Conservation (phyloP, 352 stramenopile species). For the Globisporangium barbulae region DNA sequence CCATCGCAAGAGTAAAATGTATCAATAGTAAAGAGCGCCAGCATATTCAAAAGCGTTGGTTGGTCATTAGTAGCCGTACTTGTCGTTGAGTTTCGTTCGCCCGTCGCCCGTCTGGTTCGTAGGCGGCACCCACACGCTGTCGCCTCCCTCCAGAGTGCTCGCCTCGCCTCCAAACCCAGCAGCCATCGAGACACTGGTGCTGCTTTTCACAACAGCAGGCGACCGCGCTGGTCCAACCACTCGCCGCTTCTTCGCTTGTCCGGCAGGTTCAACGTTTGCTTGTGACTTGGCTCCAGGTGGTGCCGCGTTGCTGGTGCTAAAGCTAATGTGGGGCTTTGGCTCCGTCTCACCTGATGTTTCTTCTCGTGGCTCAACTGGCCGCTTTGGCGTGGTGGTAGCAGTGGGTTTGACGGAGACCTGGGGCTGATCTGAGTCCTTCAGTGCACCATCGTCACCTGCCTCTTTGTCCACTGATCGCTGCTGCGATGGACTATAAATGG, state of each 20-base stretch:
- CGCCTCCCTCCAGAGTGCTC: constrained; percentile 62
- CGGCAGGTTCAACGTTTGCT: background rate
- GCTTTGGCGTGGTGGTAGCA: background rate
- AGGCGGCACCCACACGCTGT: constrained; percentile 77
- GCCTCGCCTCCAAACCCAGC: constrained; percentile 8
- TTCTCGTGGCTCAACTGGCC: background rate
- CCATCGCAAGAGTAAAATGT: background rate
- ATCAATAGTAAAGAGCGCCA: background rate
- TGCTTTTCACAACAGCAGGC: constrained; percentile 7
- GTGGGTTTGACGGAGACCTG: background rate
- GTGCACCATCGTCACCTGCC: background rate
- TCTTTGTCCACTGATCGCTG: background rate
- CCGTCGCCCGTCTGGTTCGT: constrained; percentile 81
- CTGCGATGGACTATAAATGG: background rate
- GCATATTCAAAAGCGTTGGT: background rate
- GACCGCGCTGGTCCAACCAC: constrained; percentile 34
- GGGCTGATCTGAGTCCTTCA: background rate
- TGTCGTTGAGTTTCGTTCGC: constrained; percentile 79
- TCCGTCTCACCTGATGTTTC: background rate
- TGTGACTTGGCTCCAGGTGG: background rate
- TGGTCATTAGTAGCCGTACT: constrained; percentile 73
- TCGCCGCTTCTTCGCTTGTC: constrained; percentile 33
- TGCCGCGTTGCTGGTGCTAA: background rate
- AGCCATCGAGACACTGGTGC: constrained; percentile 3
- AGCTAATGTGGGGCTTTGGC: background rate